Evolutionary conservation across 106 monocot genomes (phyloP).

Genomic region (Triglochin maritima): DNA sequence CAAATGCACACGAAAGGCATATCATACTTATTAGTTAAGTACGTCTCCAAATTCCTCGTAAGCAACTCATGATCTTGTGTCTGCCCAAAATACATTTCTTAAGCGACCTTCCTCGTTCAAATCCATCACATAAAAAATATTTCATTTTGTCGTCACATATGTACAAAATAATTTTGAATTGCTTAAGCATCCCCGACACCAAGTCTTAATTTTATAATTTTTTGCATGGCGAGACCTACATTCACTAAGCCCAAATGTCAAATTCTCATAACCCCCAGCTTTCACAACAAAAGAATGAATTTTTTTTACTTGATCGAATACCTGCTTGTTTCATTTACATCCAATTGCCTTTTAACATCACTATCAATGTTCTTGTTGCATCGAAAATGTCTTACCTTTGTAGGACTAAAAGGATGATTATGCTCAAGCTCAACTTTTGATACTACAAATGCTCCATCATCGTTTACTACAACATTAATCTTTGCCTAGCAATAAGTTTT

Average conservation of each 20-base stretch:
- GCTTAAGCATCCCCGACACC: slow-evolving; percentile 5
- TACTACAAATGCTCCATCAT: slow-evolving; percentile 1
- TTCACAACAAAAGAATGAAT: no score
- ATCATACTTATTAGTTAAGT: slow-evolving; percentile 4
- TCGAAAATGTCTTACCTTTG: not conserved
- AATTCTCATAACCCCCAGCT: no score
- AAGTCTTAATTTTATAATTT: slow-evolving; percentile 2
- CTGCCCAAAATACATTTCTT: slow-evolving; percentile 11
- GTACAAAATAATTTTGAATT: slow-evolving; percentile 3
- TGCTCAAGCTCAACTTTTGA: slow-evolving; percentile 9
- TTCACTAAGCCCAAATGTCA: no score
- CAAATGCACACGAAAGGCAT: slow-evolving; percentile 2
- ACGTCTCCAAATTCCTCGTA: slow-evolving; percentile 6
- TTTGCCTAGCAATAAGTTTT: slow-evolving; percentile 9
- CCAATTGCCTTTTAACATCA: no score
- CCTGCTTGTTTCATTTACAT: no score
- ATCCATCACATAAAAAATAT: slow-evolving; percentile 9
- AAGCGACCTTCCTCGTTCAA: slow-evolving; percentile 1
- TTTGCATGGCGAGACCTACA: no score
- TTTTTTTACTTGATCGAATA: no score
- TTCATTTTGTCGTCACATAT: slow-evolving; percentile 3
- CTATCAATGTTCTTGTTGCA: slow-evolving; percentile 6
- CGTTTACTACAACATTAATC: slow-evolving; percentile 4
- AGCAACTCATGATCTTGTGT: slow-evolving; percentile 3
- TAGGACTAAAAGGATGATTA: slow-evolving; percentile 4